A percentile compares a stretch with the other conserved stretches of the same genome.
Evolutionary conservation across 2,329 filamentous ascomycete genomes (phyloP).

Genomic region (Chaetomium globosum): DNA sequence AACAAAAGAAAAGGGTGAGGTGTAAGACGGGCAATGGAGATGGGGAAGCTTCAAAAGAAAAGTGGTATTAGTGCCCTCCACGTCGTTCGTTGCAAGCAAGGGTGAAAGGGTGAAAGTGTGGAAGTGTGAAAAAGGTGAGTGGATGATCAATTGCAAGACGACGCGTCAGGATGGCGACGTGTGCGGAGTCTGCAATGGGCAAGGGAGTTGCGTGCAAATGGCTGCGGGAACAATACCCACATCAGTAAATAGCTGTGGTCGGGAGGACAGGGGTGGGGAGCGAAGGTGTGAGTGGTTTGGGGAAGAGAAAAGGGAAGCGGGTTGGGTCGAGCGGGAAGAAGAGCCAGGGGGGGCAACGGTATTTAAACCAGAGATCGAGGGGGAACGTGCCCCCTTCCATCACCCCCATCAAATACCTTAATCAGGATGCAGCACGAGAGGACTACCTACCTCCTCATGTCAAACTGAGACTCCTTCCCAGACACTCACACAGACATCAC

Average conservation of each 20-base stretch:
- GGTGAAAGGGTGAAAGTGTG: too few species aligned
- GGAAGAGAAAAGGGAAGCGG: conserved; percentile 26
- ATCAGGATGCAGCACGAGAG: conserved; percentile 14
- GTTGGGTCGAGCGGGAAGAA: conserved; percentile 28
- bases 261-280: conserved; percentile 25
- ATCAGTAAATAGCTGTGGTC: background rate
- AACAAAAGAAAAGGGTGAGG: conserved; percentile 27
- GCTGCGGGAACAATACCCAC: conserved; percentile 25
- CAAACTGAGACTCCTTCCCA: background rate
- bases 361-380: conserved; percentile 30
- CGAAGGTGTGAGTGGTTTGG: conserved; percentile 17
- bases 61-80: background rate
- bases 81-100: background rate
- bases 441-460: background rate
- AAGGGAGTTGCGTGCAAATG: background rate
- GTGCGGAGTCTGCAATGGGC: conserved; percentile 22
- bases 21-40: conserved; percentile 6
- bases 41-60: conserved; percentile 8
- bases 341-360: conserved; percentile 24
- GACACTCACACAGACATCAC: background rate
- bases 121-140: background rate
- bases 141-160: conserved; percentile 22
- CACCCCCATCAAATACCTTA: conserved; percentile 17
- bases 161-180: conserved; percentile 24
- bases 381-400: conserved; percentile 24